Base-by-base conservation (phyloP, 352 stramenopile species). In the Globisporangium canariense region DNA sequence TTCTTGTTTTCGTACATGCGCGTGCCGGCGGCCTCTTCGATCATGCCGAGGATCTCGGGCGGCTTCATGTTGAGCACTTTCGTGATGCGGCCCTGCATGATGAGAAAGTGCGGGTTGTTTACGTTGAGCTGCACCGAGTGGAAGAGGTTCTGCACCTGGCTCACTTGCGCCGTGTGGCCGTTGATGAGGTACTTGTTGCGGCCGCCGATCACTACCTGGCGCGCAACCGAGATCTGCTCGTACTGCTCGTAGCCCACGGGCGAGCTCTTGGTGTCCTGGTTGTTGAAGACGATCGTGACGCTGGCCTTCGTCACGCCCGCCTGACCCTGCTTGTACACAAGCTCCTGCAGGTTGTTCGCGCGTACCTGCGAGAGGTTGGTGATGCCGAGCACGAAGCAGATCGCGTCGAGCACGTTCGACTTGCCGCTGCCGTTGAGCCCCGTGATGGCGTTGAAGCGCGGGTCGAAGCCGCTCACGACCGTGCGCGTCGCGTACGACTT, bases 31-130 rank as follows among this genome's bases (percentile, higher is more conserved):
- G 98, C 97, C 71, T 99, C 98, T 82, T 99, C 98, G 25, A 99
- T 98, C 97, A 99, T 99, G 47, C 97, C 95, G 16, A 99, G 82
- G 74, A 99, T 99, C 82, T 99, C 98, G 7, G 89, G 83, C 4
- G 98, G 97, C 74, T 99, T 99, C 98, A 99, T 99, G 76, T 99
- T 99, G 38, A 99, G 85, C 43, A 99, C 97, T 76, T 99, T 99
- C 47, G 97, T 99, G 69, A 99, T 99, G 16, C 96, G 89, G 13
- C 92, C 93, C 70, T 99, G 98, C 97, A 99, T 99, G 83, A 99
- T 99, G 53, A 99, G 85, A 75, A 99, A 99, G 75, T 99, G 98
- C 54, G 98, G 98, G 86, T 99, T 99, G 86, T 99, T 99, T 58
- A 99, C 97, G 83, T 99, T 99, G 41, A 99, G 83, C 79, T 99